A percentile compares a stretch with the other conserved stretches of the same genome.
These are phyloP conservation scores for Hordeum pubiflorum DNA, from an alignment of 202 grass and related monocot genomes.

Conservation along the genomic window DNA sequence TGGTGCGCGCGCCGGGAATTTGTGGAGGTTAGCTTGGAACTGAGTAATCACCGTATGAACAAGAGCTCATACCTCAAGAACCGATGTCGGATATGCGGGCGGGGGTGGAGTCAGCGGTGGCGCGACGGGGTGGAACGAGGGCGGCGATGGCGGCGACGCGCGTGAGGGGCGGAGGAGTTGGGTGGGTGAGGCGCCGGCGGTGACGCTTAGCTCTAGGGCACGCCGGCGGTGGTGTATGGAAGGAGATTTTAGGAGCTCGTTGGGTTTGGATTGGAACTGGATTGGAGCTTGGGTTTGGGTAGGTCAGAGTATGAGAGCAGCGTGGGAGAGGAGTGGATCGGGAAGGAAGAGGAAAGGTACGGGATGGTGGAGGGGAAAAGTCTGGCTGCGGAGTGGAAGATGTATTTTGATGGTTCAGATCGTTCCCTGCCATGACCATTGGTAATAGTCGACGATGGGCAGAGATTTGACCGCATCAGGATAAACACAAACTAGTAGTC, in stretches of 20 bases:
- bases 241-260: not conserved
- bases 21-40: not conserved
- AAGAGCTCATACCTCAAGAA: not conserved
- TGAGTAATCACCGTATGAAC: not conserved
- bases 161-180: not conserved
- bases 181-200: not conserved
- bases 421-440: not conserved
- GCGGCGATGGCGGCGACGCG: not conserved
- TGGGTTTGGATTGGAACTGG: not conserved
- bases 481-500: not conserved
- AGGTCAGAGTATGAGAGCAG: slow-evolving; percentile 15
- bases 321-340: slow-evolving; percentile 3
- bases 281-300: not conserved
- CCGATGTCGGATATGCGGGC: not conserved
- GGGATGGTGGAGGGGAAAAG: not conserved
- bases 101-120: not conserved
- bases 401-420: slow-evolving; percentile 1
- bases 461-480: not conserved
- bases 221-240: not conserved
- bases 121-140: not conserved
- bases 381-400: not conserved
- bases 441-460: not conserved
- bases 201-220: not conserved
- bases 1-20: not conserved
- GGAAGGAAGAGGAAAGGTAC: slow-evolving; percentile 4